These are phyloP conservation scores for Silene latifolia DNA, from an alignment of 148 eudicot species.

Conservation along the genomic window DNA sequence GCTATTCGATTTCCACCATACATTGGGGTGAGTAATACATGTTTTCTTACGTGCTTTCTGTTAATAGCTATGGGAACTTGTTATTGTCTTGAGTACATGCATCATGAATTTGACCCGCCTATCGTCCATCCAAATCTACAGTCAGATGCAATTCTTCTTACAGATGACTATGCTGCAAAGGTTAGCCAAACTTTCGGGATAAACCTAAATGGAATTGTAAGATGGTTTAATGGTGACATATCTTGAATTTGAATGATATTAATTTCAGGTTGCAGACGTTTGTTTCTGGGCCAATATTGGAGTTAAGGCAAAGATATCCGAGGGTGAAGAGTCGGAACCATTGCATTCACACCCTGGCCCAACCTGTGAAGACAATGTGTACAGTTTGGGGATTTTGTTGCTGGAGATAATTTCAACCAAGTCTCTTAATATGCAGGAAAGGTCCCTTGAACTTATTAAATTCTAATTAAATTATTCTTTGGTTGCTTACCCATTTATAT, in stretches of 20 bases:
- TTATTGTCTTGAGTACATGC: constrained; percentile 67
- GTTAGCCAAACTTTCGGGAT: constrained; percentile 15
- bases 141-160: constrained; percentile 42
- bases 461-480: not conserved
- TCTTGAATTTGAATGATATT: not conserved
- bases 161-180: constrained; percentile 68
- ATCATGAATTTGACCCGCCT: constrained; percentile 54
- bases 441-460: constrained; percentile 11
- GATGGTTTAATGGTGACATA: not conserved
- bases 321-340: constrained; percentile 34
- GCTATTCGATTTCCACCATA: too few relatives aligned
- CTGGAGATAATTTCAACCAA: constrained; percentile 30
- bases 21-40: too few relatives aligned
- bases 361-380: constrained; percentile 13
- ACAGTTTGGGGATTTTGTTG: constrained; percentile 38
- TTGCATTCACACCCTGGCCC: constrained; percentile 25
- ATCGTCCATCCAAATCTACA: constrained; percentile 38
- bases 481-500: not conserved
- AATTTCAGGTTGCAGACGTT: constrained; percentile 37
- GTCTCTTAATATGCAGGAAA: constrained; percentile 21
- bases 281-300: constrained; percentile 41
- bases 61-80: constrained; percentile 56
- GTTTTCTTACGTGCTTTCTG: too few relatives aligned
- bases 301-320: constrained; percentile 33
- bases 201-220: not conserved